Conservation (phyloP, 495 filamentous ascomycete species). For the Halenospora varia region DNA sequence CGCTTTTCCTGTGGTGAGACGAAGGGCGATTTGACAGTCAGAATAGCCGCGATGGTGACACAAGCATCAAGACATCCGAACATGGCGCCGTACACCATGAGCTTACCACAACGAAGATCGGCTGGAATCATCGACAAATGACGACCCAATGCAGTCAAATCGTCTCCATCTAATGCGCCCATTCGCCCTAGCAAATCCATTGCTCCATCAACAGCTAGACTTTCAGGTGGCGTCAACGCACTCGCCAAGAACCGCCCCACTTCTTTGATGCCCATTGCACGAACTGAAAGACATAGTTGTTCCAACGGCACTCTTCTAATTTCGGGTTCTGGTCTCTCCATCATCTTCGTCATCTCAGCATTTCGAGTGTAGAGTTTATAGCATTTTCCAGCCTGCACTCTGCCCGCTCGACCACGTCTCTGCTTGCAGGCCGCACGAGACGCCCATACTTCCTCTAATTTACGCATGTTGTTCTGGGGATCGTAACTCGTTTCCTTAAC, state of each 20-base stretch:
- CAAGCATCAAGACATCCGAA: slow-evolving; percentile 88
- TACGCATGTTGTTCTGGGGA: slow-evolving; percentile 88
- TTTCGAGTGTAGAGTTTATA: slow-evolving; percentile 92
- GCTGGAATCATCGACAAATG: slow-evolving; percentile 94
- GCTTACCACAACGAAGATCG: slow-evolving; percentile 86
- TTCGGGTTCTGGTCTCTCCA: slow-evolving; percentile 85
- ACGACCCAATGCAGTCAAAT: slow-evolving; percentile 83
- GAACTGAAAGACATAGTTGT: slow-evolving; percentile 88
- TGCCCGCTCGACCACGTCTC: slow-evolving; percentile 88
- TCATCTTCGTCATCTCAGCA: slow-evolving; percentile 76
- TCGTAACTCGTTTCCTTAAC: slow-evolving; percentile 98
- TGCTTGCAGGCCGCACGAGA: slow-evolving; percentile 94
- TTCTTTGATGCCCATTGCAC: slow-evolving; percentile 87
- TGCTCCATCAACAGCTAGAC: slow-evolving; percentile 78
- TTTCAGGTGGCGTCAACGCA: slow-evolving; percentile 84
- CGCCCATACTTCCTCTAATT: slow-evolving; percentile 91
- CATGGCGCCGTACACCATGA: slow-evolving; percentile 92
- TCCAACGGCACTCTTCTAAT: slow-evolving; percentile 90
- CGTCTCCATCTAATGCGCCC: slow-evolving; percentile 79
- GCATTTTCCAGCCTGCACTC: slow-evolving; percentile 85
- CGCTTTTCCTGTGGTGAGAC: slow-evolving; percentile 74
- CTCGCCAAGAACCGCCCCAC: slow-evolving; percentile 76
- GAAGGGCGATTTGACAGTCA: slow-evolving; percentile 83
- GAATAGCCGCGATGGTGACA: slow-evolving; percentile 84
- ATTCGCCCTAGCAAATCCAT: slow-evolving; percentile 73